Evolutionary conservation across 2,329 filamentous ascomycete genomes (phyloP).

Genomic region (Nothophoma quercina): DNA sequence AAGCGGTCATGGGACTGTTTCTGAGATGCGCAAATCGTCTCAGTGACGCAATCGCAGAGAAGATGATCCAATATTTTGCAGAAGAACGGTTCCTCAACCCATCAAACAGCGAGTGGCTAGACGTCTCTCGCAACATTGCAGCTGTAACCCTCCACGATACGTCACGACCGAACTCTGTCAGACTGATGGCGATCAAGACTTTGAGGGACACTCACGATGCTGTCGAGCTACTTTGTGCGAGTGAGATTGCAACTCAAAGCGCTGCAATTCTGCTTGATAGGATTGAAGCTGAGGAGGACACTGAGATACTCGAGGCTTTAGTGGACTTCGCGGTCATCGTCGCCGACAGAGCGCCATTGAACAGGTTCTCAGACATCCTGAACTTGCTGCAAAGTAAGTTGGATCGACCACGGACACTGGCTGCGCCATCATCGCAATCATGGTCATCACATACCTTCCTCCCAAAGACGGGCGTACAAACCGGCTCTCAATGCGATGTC

Average conservation of each 20-base stretch:
- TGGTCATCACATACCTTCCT: conserved; percentile 29
- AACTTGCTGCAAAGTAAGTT: conserved; percentile 54
- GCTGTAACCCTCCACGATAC: conserved; percentile 70
- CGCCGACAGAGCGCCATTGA: conserved; percentile 65
- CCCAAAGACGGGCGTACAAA: conserved; percentile 21
- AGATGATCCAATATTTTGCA: conserved; percentile 72
- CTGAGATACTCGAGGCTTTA: conserved; percentile 69
- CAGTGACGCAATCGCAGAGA: conserved; percentile 68
- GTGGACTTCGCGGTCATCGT: conserved; percentile 71
- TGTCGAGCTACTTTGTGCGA: conserved; percentile 64
- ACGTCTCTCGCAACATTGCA: conserved; percentile 68
- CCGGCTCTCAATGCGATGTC: conserved; percentile 70
- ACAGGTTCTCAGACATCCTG: conserved; percentile 61
- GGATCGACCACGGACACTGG: conserved; percentile 27
- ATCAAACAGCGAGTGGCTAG: conserved; percentile 72
- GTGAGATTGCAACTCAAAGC: conserved; percentile 65
- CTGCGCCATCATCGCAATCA: conserved; percentile 26
- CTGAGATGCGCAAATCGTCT: conserved; percentile 67
- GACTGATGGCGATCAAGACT: conserved; percentile 67
- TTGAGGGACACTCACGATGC: conserved; percentile 61
- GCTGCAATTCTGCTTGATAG: conserved; percentile 68
- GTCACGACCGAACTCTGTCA: conserved; percentile 66
- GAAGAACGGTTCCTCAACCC: conserved; percentile 76
- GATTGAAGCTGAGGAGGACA: conserved; percentile 69
- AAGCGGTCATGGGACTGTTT: conserved; percentile 73